Evolutionary conservation across 805 yeast genomes (phyloP).

Genomic region (Cyberlindnera veronae): DNA sequence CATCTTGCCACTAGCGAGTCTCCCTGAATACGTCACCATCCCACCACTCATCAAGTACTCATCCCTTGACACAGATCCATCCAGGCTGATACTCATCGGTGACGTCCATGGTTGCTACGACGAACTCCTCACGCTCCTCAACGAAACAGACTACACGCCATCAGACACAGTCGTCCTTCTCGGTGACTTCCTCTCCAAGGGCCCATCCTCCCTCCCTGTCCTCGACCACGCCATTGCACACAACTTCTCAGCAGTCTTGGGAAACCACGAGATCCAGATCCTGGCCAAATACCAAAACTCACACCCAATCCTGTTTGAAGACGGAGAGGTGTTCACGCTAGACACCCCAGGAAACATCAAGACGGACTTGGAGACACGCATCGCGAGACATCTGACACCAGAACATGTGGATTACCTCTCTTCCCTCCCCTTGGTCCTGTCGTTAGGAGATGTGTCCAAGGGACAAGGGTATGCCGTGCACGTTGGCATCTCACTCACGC

Average conservation of each 20-base stretch:
- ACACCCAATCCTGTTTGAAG: slow-evolving; percentile 29
- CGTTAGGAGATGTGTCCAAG: slow-evolving; percentile 54
- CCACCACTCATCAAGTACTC: slow-evolving; percentile 4
- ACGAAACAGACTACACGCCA: slow-evolving; percentile 43
- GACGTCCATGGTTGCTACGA: slow-evolving; percentile 82
- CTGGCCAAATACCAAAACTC: slow-evolving; percentile 55
- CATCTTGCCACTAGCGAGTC: slow-evolving; percentile 6
- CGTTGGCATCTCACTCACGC: slow-evolving; percentile 9
- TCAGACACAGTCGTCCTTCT: slow-evolving; percentile 62
- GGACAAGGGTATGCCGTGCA: slow-evolving; percentile 32
- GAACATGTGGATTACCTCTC: slow-evolving; percentile 59
- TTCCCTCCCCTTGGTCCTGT: slow-evolving; percentile 59
- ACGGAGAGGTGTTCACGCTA: slow-evolving; percentile 14
- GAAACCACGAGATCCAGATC: slow-evolving; percentile 82
- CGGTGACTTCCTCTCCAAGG: slow-evolving; percentile 87
- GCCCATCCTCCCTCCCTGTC: slow-evolving; percentile 69
- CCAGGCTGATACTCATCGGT: slow-evolving; percentile 67
- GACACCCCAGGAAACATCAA: slow-evolving; percentile 20
- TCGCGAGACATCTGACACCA: slow-evolving; percentile 39
- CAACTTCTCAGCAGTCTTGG: slow-evolving; percentile 70
- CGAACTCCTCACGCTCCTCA: slow-evolving; percentile 51
- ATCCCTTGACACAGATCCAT: neutral
- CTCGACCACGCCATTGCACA: slow-evolving; percentile 59
- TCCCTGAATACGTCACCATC: slow-evolving; percentile 10
- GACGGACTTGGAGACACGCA: slow-evolving; percentile 16